phyloP scores from a whole-genome alignment of 139 green algal genomes.

The Nannochloris sp. region DNA sequence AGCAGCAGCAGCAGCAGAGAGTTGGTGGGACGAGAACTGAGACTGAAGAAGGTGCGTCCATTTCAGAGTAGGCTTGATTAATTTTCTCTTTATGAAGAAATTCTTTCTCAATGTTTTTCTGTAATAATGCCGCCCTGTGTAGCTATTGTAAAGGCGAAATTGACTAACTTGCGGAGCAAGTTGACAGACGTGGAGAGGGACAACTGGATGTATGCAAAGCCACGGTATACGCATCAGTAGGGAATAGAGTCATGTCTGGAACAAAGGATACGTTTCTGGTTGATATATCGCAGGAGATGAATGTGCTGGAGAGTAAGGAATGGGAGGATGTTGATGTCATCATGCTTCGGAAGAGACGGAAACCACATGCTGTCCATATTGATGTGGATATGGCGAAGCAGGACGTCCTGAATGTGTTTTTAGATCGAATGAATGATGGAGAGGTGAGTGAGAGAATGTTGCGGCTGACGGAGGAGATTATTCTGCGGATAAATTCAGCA shows the following conservation, averaged over 20 bases:
- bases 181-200: constrained; percentile 22
- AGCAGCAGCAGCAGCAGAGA: no score
- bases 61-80: no score
- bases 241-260: neutral
- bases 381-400: constrained; percentile 33
- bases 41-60: no score
- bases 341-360: constrained; percentile 14
- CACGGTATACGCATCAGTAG: constrained; percentile 35
- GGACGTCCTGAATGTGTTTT: constrained; percentile 45
- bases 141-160: constrained; percentile 18
- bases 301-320: neutral
- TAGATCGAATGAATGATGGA: constrained; percentile 22
- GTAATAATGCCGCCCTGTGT: neutral
- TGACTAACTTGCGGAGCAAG: constrained; percentile 24
- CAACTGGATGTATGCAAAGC: constrained; percentile 58
- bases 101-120: no score
- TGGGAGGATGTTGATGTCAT: constrained; percentile 45
- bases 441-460: constrained; percentile 42
- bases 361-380: constrained; percentile 37
- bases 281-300: neutral
- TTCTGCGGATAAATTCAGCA: constrained; percentile 53
- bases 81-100: no score
- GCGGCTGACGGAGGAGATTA: constrained; percentile 51
- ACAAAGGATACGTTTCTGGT: neutral
- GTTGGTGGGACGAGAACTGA: no score